A percentile compares a stretch with the other conserved stretches of the same genome.
Evolutionary conservation across 257 asterid species (phyloP).

Genomic region (Asclepias syriaca): DNA sequence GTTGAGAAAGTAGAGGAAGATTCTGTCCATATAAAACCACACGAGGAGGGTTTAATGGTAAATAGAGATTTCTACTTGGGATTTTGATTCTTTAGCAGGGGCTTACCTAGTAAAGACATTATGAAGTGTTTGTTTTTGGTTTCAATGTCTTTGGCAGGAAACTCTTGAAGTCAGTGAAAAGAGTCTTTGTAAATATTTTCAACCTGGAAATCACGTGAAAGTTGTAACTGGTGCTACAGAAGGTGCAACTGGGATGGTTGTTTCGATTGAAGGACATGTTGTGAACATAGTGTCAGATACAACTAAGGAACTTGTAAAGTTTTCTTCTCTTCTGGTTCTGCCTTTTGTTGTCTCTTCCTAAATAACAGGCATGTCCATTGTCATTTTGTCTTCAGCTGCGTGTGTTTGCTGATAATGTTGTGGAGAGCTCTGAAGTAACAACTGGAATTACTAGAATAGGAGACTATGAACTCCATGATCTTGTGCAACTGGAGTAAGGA

Average conservation of each 20-base stretch:
- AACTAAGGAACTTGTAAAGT: slow-evolving; percentile 85
- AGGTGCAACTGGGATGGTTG: slow-evolving; percentile 99
- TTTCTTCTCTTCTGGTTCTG: slow-evolving; percentile 4
- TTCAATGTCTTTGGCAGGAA: slow-evolving; percentile 34
- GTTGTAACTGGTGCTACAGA: slow-evolving; percentile 88
- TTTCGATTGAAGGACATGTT: slow-evolving; percentile 91
- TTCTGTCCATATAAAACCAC: slow-evolving; percentile 86
- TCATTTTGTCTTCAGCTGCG: slow-evolving; percentile 49
- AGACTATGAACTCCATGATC: slow-evolving; percentile 95
- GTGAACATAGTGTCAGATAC: slow-evolving; percentile 94
- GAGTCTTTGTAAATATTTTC: slow-evolving; percentile 93
- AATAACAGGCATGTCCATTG: not conserved
- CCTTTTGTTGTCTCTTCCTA: not conserved
- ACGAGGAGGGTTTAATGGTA: slow-evolving; percentile 74
- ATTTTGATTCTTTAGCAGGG: not conserved
- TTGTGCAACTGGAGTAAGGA: slow-evolving; percentile 75
- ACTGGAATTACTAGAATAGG: slow-evolving; percentile 87
- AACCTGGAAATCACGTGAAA: slow-evolving; percentile 92
- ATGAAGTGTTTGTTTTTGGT: not conserved
- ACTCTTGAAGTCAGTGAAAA: slow-evolving; percentile 79
- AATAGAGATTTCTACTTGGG: slow-evolving; percentile 2
- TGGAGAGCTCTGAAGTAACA: slow-evolving; percentile 94
- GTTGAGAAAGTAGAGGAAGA: slow-evolving; percentile 98
- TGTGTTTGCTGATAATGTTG: slow-evolving; percentile 91
- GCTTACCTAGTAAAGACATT: too few species aligned